These are phyloP conservation scores for Sporothrix globosa DNA, from an alignment of 2,329 filamentous ascomycete species.

Conservation along the genomic window DNA sequence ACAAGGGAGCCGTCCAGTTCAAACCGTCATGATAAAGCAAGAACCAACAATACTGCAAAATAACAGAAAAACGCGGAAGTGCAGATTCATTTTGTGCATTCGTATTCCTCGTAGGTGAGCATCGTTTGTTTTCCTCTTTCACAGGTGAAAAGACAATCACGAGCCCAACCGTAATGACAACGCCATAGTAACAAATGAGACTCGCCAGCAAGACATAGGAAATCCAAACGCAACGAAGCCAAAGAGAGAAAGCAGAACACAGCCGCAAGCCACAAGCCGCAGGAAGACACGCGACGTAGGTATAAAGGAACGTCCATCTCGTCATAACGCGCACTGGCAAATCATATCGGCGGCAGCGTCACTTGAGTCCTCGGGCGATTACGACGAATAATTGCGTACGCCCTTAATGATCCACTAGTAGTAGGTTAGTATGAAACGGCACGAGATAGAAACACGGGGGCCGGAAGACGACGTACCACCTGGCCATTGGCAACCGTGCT, in stretches of 20 bases:
- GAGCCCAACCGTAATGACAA: not conserved
- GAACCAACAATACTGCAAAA: not conserved
- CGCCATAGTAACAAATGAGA: not conserved
- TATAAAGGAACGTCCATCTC: not conserved
- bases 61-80: not conserved
- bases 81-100: not conserved
- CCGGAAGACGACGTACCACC: conserved; percentile 54
- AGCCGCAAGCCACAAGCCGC: too few species aligned
- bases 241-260: not conserved
- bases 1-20: not conserved
- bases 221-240: not conserved
- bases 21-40: not conserved
- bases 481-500: conserved; percentile 85
- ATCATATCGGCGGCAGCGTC: not conserved
- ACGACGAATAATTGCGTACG: conserved; percentile 52
- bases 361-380: not conserved
- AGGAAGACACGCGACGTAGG: too few species aligned
- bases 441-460: too few species aligned
- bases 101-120: not conserved
- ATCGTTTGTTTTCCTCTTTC: not conserved
- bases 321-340: not conserved
- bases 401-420: conserved; percentile 66
- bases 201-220: conserved; percentile 19
- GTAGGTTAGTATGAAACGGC: not conserved
- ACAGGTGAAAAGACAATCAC: not conserved